Evolutionary conservation across 2,329 filamentous ascomycete species (phyloP), one percentile per base, ranked within the genome.

Genomic region (Stachybotrys chartarum): DNA sequence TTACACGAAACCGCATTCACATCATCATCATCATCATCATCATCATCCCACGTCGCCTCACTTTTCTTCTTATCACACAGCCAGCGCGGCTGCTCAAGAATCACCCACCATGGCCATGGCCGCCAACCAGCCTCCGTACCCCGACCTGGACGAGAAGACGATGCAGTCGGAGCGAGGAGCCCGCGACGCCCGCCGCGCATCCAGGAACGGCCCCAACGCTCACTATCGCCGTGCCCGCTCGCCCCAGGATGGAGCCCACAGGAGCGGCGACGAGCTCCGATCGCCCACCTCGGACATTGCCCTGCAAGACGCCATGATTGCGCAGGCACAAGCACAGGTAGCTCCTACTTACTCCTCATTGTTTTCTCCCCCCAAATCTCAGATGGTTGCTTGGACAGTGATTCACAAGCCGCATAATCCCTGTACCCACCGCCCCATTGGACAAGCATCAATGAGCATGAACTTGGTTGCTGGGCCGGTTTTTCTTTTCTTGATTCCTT

Each of bases 301-400:
- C 14, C 55, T 66, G 59, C 63, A 66, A 52, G 63, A 66, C 46
- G 64, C 64, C 57, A 64, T 66, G 56, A 56, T 66, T 11, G 64
- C 64, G 57, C 62, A 65, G 50, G 63, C 64, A 17, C 60, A 60
- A 65, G 31, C 63, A 61, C 56, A 61, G 64, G 64, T 66, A 30
- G 59, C 57, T 46, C 11, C 16, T 16, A 17, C 8, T 32, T 46
- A 48, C 51, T 30, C 48, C 2, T 11, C 18, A 7, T 50, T 31
- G 31, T 17, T 17, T 16, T 18, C 35, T n/a, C 35, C 32, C 18
- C 17, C 39, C 7, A 30, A 31, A 24, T 14, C 35, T 30, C 49
- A 51, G 49, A 12, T 32, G 24, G 1, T 51, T 30, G 8, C 30
- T 32, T 11, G 16, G 24, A 7, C 49, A 31, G 49, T 51, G 49